Evolutionary conservation across 1,139 yeast genomes (phyloP), one percentile per base, ranked within the genome.

Genomic region (Diutina neorugosa): DNA sequence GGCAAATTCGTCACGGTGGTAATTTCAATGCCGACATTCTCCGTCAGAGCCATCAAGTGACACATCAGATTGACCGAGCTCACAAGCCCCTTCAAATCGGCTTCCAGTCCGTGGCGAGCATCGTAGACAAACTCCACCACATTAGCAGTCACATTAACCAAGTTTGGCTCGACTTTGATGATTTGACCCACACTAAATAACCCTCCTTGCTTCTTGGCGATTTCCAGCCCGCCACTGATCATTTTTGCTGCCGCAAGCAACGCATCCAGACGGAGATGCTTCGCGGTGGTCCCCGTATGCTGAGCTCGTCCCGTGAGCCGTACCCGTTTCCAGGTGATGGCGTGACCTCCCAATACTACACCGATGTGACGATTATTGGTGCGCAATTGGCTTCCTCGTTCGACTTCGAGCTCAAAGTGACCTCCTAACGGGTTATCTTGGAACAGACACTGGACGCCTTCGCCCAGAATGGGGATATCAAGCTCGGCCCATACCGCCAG

Each of bases 201-300:
- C 1, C 87, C 88, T 7, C 69, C 69, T 59, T 76, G 66, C 52
- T 69, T 68, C 49, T 65, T 62, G 2, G 87, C 88, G 53, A 81
- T 72, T 53, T 80, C 82, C 56, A 80, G 77, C 9, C 83, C 81
- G 53, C 70, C 72, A 6, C 71, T 69, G 51, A 83, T 78, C 73
- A 84, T 76, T 56, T 70, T 71, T 3, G 87, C 70, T 12, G 84
- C 76, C 1, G 82, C 77, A 20, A 81, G 69, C 53, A 84, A 62
- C 0, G 90, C 82, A 65, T 84, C 91, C 25, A 77, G 72, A 59
- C 91, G 74, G 48, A 77, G 70, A 48, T 67, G 65, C 69, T 84
- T 68, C n/a, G 90, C 90, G 0, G 91, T 84, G 1, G 90, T 81
- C 20, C 91, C 91, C 0, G 90, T 80, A 62, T 84, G 91, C 51